Conservation (phyloP, 1,139 yeast genomes). For the Sugiyamaella sp. region DNA sequence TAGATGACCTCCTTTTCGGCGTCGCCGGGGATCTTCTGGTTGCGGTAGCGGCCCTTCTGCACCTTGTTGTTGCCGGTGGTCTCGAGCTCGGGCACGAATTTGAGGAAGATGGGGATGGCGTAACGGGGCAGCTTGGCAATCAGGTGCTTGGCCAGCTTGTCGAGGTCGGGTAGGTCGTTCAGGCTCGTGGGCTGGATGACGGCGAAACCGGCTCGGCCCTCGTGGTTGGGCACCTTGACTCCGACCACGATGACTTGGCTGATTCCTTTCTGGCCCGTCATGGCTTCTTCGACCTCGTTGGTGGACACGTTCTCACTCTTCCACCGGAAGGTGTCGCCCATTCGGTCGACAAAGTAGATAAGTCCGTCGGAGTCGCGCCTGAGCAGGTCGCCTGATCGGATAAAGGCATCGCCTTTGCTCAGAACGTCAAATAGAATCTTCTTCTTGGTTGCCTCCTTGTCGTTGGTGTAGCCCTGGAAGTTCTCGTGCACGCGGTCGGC, state of each 20-base stretch:
- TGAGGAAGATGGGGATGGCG: conserved; percentile 84
- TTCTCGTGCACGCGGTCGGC: conserved; percentile 53
- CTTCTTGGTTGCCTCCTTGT: conserved; percentile 74
- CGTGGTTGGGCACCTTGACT: conserved; percentile 81
- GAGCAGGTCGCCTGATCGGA: conserved; percentile 84
- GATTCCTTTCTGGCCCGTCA: conserved; percentile 49
- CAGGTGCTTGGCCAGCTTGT: conserved; percentile 48
- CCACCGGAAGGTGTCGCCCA: conserved; percentile 98
- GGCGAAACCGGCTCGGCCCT: conserved; percentile 94
- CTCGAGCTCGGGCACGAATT: conserved; percentile 63
- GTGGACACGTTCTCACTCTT: conserved; percentile 95
- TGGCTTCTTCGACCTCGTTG: conserved; percentile 88
- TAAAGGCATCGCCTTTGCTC: conserved; percentile 88
- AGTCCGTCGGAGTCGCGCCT: conserved; percentile 68
- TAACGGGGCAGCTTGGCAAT: conserved; percentile 69
- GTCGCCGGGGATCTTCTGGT: conserved; percentile 77
- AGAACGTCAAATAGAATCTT: conserved; percentile 76
- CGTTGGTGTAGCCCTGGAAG: conserved; percentile 89
- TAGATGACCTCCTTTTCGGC: conserved; percentile 60
- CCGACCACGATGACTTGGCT: conserved; percentile 87
- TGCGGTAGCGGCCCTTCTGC: conserved; percentile 73
- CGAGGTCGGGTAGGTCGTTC: conserved; percentile 35
- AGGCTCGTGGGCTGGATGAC: conserved; percentile 59
- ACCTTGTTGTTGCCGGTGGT: conserved; percentile 86
- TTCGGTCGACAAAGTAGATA: conserved; percentile 84